Base-by-base conservation (phyloP, 306 rosid species). In the Prinsepia uniflora region DNA sequence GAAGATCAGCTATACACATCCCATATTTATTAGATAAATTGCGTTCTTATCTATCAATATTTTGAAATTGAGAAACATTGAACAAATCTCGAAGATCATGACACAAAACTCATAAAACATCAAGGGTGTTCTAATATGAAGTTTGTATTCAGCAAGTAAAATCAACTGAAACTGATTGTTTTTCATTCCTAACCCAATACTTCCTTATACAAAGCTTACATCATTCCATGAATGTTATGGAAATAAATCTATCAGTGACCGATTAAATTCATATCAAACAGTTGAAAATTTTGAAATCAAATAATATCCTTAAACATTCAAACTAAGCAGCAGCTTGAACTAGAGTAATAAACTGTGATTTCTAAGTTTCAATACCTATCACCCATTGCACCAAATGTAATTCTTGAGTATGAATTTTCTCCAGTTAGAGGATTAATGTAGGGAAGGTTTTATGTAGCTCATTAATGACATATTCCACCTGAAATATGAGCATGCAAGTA, bases 331-430 rank as follows among this genome's bases (percentile, higher is more conserved):
- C 34, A 67, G 72, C 14, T 67, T 67, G 60, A 36, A n/a, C 61
- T 48, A 15, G 19, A 9, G 44, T 18, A 24, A 47, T 47, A 22
- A 60, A 47, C 24, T 3, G 39, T 10, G n/a, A 49, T 19, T 22
- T 22, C 40, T 12, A 30, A 58, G 63, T 58, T 54, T 40, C 22
- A 63, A 68, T 88, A 86, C 96, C 92, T 89, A 59, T 89, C 96
- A 58, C 96, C 96, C 91, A 86, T 83, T 70, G 96, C 96, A 65
- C 96, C 96, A 74, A 89, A 89, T 70, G 96, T 84, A 70, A 86
- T 58, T 58, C 86, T 80, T 57, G 91, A 84, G 81, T 82, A 75
- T 59, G 83, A 59, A 4, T 83, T 43, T 64, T 70, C 30, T 76
- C 92, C 96, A 61, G 80, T 89, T 57, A 71, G 76, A 65, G 96